Base-by-base conservation (phyloP, 176 grass and related monocot species). In the Aegilops longissima region DNA sequence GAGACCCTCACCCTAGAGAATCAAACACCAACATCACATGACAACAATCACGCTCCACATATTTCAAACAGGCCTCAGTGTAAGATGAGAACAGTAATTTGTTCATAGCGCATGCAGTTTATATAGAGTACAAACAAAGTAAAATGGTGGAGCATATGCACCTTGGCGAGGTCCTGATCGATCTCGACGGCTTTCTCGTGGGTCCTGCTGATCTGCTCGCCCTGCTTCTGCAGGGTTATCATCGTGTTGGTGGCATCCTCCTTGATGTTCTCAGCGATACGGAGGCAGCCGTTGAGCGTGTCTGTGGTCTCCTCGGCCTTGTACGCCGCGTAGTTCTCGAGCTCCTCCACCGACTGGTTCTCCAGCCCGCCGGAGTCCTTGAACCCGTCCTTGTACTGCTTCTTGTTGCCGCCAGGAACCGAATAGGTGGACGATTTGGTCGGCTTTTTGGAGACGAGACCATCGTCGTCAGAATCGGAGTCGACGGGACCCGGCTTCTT, bases 231-330 rank as follows among this genome's bases (percentile, higher is more conserved):
- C 61, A 94, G 63, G 7, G 89, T 94, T 73, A 87, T 12, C 42
- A 94, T 85, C 42, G 92, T 94, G 70, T 77, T 70, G 27, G 49
- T 23, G 35, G 90, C 92, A 51, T 87, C 89, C 70, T 94, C 20
- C 85, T 68, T 94, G 58, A 94, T 94, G 81, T 92, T 86, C 82
- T 91, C 87, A 56, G 92, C 92, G 70, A 94, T 94, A 59, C 82
- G 87, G 12, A 94, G 85, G 85, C 89, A 94, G 31, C 73, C 92
- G 63, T 7, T 73, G 58, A 87, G 90, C 36, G 89, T 77, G 85
- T 91, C 85, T 5, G 85, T 92, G 0, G 92, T 94, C 81, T 94
- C 92, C 82, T 94, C 90, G 54, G 92, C 82, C 83, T 93, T 93
- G 83, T 91, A 88, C 27, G 86, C 92, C 2, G 92, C 92, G 75